These are phyloP conservation scores for Colletotrichum horii DNA, from an alignment of 2,329 filamentous ascomycete species.

Conservation along the genomic window DNA sequence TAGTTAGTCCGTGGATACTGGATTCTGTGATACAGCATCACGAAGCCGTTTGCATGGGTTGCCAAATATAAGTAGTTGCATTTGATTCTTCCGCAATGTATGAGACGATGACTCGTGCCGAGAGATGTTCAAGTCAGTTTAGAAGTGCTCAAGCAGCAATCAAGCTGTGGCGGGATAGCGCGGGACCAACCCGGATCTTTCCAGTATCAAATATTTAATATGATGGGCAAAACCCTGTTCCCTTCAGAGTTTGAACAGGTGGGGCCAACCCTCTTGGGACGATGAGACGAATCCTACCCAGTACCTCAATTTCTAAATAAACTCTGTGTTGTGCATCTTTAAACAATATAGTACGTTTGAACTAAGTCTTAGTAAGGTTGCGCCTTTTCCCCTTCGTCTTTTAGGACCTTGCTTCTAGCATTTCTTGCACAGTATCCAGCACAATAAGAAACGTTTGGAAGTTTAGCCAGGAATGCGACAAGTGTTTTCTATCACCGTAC, in stretches of 20 bases:
- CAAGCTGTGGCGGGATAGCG: not conserved
- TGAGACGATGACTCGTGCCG: not conserved
- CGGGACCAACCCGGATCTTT: not conserved
- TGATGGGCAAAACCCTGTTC: not conserved
- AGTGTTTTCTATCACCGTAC: not conserved
- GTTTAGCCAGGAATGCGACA: not conserved
- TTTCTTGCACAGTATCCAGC: not conserved
- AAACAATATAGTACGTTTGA: not conserved
- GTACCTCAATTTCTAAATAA: not conserved
- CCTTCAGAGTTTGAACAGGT: not conserved
- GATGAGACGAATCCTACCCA: not conserved
- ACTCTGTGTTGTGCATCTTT: not conserved
- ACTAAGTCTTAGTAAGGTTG: not conserved
- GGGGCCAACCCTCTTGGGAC: not conserved
- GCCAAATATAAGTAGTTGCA: not conserved
- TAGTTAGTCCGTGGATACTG: not conserved
- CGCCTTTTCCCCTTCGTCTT: not conserved
- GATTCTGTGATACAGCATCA: not conserved
- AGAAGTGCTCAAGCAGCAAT: not conserved
- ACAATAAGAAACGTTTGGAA: not conserved
- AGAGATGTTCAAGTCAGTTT: not conserved
- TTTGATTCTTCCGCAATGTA: not conserved
- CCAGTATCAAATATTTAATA: not conserved
- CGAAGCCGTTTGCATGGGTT: not conserved
- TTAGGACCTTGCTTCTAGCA: not conserved